Base-by-base conservation (phyloP, 2,329 filamentous ascomycete species). In the Pestalotiopsis sp. region DNA sequence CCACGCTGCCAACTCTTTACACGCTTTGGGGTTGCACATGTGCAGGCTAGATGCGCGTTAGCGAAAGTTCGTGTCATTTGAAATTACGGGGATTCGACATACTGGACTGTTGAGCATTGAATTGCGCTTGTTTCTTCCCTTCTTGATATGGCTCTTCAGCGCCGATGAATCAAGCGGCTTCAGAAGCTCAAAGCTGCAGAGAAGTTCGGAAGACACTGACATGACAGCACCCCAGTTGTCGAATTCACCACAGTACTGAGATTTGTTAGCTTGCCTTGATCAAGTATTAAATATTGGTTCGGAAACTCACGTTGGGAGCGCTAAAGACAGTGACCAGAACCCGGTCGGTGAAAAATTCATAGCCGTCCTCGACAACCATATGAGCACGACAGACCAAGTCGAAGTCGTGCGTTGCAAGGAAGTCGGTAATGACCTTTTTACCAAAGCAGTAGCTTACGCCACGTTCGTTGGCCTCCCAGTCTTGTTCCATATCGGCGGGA, bases 151-250 rank as follows among this genome's bases (percentile, higher is more conserved):
- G 75, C 92, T 98, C 87, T 99, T 99, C 71, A 99, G 86, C 41
- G 95, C 95, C 75, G 93, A 97, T 13, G 95, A 98, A 81, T 99
- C 96, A 61, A 99, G 87, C 7, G 96, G 96, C 81, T 99, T 99
- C 70, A 99, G 87, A 17, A 99, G 86, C 81, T 99, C 96, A 77
- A 99, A 99, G 79, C 95, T 98, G 83, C 96, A 99, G 1, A 99
- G 88, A 65, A 99, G 83, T 80, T 98, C 96, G 14, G 89, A 90
- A 1, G 94, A 98, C 25, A 99, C 96, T 2, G 95, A 97, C 96
- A 99, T 99, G 73, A 98, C 95, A 14, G 96, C 96, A 23, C 96
- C 96, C 94, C 96, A 98, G 72, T 99, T 99, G 79, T 99, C 96
- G 74, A 99, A 99, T 80, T 99, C 96, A 73, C 96, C 96, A 76